Conservation (phyloP, 208 protist genomes). For the Crithidia expoeki region DNA sequence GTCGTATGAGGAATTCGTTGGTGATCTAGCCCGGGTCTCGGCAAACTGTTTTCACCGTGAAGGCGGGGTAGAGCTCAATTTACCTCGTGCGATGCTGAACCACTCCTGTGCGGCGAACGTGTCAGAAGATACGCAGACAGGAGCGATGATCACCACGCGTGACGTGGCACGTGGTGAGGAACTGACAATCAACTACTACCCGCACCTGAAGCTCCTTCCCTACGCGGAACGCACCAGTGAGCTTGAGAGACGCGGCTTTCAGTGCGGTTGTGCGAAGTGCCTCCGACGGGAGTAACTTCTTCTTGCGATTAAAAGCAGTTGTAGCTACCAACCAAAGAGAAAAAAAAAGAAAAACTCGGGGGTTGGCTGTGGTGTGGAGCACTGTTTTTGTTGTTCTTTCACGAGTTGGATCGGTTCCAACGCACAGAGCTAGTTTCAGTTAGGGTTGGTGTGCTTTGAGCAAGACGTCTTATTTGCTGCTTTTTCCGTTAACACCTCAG, state of each 20-base stretch:
- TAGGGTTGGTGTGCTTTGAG: too few relatives aligned
- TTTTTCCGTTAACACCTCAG: too few relatives aligned
- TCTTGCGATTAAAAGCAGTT: too few relatives aligned
- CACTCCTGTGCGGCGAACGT: conserved; percentile 85
- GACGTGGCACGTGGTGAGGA: conserved; percentile 61
- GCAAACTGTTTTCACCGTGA: conserved; percentile 80
- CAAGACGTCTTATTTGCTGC: too few relatives aligned
- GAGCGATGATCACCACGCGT: conserved; percentile 53
- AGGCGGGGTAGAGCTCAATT: conserved; percentile 59
- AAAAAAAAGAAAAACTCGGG: too few relatives aligned
- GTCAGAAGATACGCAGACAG: conserved; percentile 54
- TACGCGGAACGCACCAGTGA: conserved; percentile 59
- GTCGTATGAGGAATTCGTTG: conserved; percentile 84
- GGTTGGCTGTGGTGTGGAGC: too few relatives aligned
- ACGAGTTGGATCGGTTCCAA: too few relatives aligned
- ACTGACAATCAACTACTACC: conserved; percentile 82
- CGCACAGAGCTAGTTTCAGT: too few relatives aligned
- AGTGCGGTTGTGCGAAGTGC: conserved; percentile 63
- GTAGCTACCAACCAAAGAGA: too few relatives aligned
- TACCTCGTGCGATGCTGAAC: conserved; percentile 80
- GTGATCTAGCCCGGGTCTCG: conserved; percentile 65
- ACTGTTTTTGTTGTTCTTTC: too few relatives aligned
- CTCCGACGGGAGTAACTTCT: conserved; percentile 31
- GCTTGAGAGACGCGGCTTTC: conserved; percentile 58
- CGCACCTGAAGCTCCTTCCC: conserved; percentile 60